Conservation (phyloP, 1,284 basidiomycete genomes). For the Ustilago hordei region DNA sequence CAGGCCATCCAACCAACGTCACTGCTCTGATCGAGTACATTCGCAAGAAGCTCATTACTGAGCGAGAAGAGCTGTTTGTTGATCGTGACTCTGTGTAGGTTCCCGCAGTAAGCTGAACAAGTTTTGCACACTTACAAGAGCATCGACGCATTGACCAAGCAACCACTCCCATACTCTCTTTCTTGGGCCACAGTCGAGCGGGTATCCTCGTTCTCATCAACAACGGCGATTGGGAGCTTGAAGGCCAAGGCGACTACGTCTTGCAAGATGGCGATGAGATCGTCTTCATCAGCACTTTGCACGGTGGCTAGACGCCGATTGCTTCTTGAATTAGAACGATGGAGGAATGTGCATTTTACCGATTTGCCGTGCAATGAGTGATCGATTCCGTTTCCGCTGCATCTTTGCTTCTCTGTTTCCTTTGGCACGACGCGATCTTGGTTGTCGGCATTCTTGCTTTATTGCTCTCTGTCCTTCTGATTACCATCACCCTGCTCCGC, state of each 20-base stretch:
- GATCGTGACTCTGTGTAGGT: conserved; percentile 89
- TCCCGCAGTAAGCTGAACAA: not conserved
- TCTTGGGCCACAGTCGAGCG: conserved; percentile 77
- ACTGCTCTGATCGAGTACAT: conserved; percentile 83
- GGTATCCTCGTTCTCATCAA: conserved; percentile 96
- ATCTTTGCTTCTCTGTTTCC: too few species aligned
- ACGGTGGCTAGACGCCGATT: conserved; percentile 78
- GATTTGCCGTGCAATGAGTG: too few species aligned
- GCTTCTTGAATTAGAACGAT: too few species aligned
- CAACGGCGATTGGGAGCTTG: conserved; percentile 97
- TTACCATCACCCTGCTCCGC: not conserved
- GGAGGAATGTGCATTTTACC: too few species aligned
- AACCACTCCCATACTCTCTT: not conserved
- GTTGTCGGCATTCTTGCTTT: conserved; percentile 3
- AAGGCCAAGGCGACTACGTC: conserved; percentile 89
- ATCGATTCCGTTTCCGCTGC: too few species aligned
- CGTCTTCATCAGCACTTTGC: conserved; percentile 94
- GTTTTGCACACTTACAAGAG: not conserved
- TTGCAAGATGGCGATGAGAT: conserved; percentile 86
- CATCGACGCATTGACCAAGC: too few species aligned
- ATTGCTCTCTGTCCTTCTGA: conserved; percentile 2
- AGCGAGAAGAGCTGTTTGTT: conserved; percentile 88
- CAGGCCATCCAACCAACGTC: conserved; percentile 74
- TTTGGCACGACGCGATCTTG: not conserved
- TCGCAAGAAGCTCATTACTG: conserved; percentile 81